Conservation (phyloP, 805 yeast species). For the Pichia ethanolica region DNA sequence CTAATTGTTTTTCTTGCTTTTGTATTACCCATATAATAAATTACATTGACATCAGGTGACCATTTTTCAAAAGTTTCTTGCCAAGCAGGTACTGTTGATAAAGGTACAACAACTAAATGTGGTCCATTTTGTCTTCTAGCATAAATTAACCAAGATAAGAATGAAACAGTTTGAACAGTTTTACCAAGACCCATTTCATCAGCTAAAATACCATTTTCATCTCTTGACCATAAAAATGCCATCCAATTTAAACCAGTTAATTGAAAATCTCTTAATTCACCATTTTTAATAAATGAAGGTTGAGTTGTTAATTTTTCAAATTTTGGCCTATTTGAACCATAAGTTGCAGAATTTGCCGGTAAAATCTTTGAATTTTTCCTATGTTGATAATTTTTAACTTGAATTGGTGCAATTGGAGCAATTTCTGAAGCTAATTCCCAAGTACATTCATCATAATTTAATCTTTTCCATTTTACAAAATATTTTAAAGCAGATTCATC, state of each 20-base stretch:
- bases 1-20: conserved; percentile 75
- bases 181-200: conserved; percentile 99
- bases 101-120: conserved; percentile 90
- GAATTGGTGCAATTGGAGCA: conserved; percentile 74
- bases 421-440: conserved; percentile 93
- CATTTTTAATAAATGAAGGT: conserved; percentile 84
- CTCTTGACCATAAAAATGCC: conserved; percentile 97
- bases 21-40: conserved; percentile 89
- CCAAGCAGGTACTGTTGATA: conserved; percentile 97
- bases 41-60: conserved; percentile 94
- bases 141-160: conserved; percentile 88
- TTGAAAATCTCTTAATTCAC: conserved; percentile 94
- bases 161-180: conserved; percentile 94
- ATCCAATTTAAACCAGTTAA: conserved; percentile 98
- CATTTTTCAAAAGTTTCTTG: conserved; percentile 96
- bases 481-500: conserved; percentile 69
- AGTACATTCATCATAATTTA: conserved; percentile 91
- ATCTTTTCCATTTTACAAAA: conserved; percentile 87
- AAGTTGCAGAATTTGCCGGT: conserved; percentile 73
- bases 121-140: conserved; percentile 98
- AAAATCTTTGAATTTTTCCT: conserved; percentile 76
- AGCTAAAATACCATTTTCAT: conserved; percentile 94
- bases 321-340: conserved; percentile 69
- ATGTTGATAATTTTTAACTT: conserved; percentile 75
- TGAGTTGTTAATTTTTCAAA: conserved; percentile 83